phyloP scores from a whole-genome alignment of 176 grass and related monocot species.

The Poa pratensis region DNA sequence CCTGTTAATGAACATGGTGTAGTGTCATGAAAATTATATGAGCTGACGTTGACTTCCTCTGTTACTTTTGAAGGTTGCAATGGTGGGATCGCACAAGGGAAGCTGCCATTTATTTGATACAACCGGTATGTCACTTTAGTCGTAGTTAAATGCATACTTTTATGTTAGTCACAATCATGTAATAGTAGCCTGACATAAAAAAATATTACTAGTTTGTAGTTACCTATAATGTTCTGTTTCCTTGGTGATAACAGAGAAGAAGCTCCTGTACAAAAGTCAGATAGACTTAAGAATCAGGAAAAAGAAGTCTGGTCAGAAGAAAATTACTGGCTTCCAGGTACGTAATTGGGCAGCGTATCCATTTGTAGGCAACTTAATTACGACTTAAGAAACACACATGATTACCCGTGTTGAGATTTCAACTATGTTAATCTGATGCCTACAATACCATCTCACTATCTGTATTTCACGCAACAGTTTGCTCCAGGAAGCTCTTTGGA shows the following conservation, averaged over 20 bases:
- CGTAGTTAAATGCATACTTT: neutral
- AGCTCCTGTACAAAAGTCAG: conserved; percentile 79
- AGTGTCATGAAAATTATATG: conserved; percentile 31
- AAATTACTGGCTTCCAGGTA: conserved; percentile 99
- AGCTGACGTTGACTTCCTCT: conserved; percentile 42
- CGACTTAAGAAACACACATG: conserved; percentile 6
- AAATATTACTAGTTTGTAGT: neutral
- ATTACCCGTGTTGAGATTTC: neutral
- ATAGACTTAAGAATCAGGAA: conserved; percentile 85
- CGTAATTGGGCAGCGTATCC: neutral
- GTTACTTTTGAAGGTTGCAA: conserved; percentile 76
- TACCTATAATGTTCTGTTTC: conserved; percentile 2
- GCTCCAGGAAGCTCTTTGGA: conserved; percentile 90
- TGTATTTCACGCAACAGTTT: conserved; percentile 68
- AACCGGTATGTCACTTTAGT: conserved; percentile 62
- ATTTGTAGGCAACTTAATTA: neutral
- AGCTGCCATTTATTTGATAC: conserved; percentile 96
- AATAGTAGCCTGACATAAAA: neutral
- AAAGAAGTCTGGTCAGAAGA: conserved; percentile 93
- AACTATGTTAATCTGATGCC: conserved; percentile 5
- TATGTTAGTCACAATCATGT: neutral
- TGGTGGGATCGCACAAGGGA: conserved; percentile 95
- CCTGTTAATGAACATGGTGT: conserved; percentile 20
- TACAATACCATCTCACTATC: neutral
- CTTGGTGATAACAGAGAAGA: conserved; percentile 71